Percentiles rank a stretch among this genome's conserved stretches.
These are phyloP conservation scores for Colletotrichum karsti DNA, from an alignment of 2,329 filamentous ascomycete genomes.

Conservation along the genomic window DNA sequence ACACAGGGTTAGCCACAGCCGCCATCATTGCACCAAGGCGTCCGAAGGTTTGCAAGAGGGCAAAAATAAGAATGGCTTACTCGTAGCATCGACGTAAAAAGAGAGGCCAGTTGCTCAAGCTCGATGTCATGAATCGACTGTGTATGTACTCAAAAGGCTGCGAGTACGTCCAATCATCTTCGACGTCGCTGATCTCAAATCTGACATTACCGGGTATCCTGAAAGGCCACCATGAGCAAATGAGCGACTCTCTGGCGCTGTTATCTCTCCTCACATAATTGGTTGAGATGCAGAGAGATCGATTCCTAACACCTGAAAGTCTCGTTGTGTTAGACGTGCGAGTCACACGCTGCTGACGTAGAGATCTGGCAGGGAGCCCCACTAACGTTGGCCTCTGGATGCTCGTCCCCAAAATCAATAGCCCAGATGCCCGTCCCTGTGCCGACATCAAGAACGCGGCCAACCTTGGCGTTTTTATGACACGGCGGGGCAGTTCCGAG, in stretches of 20 bases:
- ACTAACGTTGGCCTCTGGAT: conserved; percentile 39
- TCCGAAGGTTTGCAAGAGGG: no score
- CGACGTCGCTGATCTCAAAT: conserved; percentile 53
- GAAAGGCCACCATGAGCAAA: background rate
- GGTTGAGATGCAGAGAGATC: conserved; percentile 66
- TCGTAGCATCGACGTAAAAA: conserved; percentile 29
- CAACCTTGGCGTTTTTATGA: conserved; percentile 7
- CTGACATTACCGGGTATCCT: conserved; percentile 51
- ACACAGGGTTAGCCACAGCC: background rate
- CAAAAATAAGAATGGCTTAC: background rate
- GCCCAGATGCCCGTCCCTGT: conserved; percentile 37
- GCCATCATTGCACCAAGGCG: no score
- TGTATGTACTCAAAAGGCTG: conserved; percentile 38
- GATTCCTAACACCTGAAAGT: conserved; percentile 52
- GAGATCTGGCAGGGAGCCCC: no score
- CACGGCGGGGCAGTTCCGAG: conserved; percentile 36
- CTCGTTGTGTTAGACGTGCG: background rate
- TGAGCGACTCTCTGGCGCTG: accelerated
- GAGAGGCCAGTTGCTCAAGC: conserved; percentile 29
- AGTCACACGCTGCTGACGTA: background rate
- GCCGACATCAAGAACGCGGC: conserved; percentile 33
- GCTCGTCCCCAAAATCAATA: conserved; percentile 36
- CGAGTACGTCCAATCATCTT: conserved; percentile 46
- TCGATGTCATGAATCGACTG: conserved; percentile 30
- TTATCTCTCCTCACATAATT: conserved; percentile 29